phyloP scores from a whole-genome alignment of 352 stramenopile species.

The Phytophthora macrochlamydospora region DNA sequence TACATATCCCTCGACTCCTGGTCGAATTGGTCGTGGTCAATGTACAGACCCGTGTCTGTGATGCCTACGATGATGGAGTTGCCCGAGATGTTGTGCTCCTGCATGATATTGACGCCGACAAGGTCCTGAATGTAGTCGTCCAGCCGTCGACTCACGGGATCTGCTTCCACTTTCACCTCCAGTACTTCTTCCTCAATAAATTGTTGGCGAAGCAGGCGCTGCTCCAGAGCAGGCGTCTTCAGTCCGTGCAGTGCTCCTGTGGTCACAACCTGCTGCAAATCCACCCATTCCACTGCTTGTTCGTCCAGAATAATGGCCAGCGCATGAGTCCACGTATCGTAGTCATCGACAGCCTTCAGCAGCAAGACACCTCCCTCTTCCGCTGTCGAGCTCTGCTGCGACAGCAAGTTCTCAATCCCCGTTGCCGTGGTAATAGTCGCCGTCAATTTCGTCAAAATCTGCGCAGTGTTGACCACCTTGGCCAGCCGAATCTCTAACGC shows the following conservation, averaged over 20 bases:
- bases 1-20: constrained; percentile 61
- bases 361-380: constrained; percentile 39
- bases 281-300: constrained; percentile 74
- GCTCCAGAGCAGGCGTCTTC: constrained; percentile 40
- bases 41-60: constrained; percentile 78
- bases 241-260: constrained; percentile 37
- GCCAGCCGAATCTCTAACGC: constrained; percentile 54
- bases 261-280: constrained; percentile 54
- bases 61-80: constrained; percentile 69
- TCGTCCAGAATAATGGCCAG: constrained; percentile 59
- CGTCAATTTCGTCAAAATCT: constrained; percentile 35
- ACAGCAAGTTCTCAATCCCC: constrained; percentile 60
- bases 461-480: constrained; percentile 36
- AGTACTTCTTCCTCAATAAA: constrained; percentile 4
- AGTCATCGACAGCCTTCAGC: constrained; percentile 56
- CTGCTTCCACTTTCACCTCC: constrained; percentile 4
- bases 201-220: constrained; percentile 34
- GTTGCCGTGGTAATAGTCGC: constrained; percentile 32
- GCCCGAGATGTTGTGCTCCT: constrained; percentile 70
- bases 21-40: constrained; percentile 83
- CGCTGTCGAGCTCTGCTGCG: constrained; percentile 21
- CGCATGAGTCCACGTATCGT: constrained; percentile 57
- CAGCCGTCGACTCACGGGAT: constrained; percentile 37
- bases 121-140: constrained; percentile 64
- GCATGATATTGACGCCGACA: constrained; percentile 57